Evolutionary conservation across 768 basidiomycete species (phyloP).

Genomic region (Trametes punicea): DNA sequence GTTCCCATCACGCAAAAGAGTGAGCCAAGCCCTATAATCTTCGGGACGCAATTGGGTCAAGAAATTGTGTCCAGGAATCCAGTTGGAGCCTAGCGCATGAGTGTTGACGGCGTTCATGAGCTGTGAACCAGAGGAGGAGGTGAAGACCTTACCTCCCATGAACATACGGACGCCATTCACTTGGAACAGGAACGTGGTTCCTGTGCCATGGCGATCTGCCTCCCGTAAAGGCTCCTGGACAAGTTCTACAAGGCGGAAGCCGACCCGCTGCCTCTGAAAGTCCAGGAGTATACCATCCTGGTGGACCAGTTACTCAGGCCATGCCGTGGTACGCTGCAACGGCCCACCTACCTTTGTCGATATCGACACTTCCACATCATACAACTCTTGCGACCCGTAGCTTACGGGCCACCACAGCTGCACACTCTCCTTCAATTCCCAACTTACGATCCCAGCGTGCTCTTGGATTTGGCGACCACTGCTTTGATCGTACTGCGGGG

Average conservation of each 20-base stretch:
- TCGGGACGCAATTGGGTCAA: conserved; percentile 50
- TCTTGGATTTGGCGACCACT: neutral
- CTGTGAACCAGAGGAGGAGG: neutral
- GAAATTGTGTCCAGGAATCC: conserved; percentile 89
- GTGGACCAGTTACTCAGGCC: neutral
- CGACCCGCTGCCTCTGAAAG: conserved; percentile 29
- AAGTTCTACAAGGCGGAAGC: conserved; percentile 42
- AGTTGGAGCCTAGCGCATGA: conserved; percentile 65
- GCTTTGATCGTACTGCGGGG: neutral
- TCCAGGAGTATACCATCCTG: conserved; percentile 6
- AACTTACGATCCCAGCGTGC: conserved; percentile 19
- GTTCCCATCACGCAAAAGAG: conserved; percentile 77
- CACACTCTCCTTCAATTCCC: conserved; percentile 34
- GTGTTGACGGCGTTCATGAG: conserved; percentile 27
- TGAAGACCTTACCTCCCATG: conserved; percentile 33
- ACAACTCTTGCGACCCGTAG: conserved; percentile 39
- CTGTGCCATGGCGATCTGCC: conserved; percentile 30
- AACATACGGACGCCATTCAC: conserved; percentile 48
- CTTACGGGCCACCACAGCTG: conserved; percentile 44
- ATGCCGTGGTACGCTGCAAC: conserved; percentile 14
- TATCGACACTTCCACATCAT: conserved; percentile 34
- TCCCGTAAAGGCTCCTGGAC: conserved; percentile 42
- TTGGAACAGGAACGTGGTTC: conserved; percentile 47
- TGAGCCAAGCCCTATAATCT: conserved; percentile 72
- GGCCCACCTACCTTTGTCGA: conserved; percentile 27